phyloP scores from a whole-genome alignment of 2,329 filamentous ascomycete species.

The Trichophyton schoenleinii region DNA sequence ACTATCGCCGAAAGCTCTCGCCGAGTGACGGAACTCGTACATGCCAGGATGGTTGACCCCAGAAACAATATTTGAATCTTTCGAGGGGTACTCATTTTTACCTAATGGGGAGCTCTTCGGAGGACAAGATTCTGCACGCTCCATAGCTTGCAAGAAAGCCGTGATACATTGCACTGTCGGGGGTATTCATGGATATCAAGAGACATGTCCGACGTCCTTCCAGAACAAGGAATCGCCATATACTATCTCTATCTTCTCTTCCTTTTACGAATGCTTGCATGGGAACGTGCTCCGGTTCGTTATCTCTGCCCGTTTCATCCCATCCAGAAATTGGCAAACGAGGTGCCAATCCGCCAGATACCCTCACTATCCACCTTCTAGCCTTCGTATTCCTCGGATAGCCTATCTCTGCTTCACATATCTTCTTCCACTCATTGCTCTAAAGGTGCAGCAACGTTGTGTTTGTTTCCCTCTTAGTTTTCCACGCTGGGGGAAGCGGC shows the following conservation, averaged over 20 bases:
- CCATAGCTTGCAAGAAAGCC: neutral
- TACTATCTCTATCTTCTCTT: neutral
- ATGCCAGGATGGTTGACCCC: neutral
- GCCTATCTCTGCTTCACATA: neutral
- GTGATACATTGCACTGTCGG: neutral
- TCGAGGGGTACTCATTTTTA: neutral
- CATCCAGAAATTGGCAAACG: neutral
- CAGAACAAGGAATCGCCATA: neutral
- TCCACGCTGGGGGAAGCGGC: neutral
- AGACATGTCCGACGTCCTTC: neutral
- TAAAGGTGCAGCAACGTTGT: neutral
- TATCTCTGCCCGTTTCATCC: neutral
- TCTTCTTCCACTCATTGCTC: neutral
- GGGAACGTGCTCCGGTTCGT: neutral
- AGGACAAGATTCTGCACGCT: neutral
- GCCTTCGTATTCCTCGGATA: neutral
- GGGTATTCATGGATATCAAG: neutral
- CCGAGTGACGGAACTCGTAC: neutral
- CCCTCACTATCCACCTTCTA: neutral
- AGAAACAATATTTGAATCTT: neutral
- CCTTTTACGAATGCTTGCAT: neutral
- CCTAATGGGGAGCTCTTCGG: neutral
- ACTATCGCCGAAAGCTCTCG: neutral
- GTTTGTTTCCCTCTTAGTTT: neutral
- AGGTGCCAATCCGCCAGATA: neutral